phyloP scores from a whole-genome alignment of 208 protist species.

The Leishmania tarentolae region DNA sequence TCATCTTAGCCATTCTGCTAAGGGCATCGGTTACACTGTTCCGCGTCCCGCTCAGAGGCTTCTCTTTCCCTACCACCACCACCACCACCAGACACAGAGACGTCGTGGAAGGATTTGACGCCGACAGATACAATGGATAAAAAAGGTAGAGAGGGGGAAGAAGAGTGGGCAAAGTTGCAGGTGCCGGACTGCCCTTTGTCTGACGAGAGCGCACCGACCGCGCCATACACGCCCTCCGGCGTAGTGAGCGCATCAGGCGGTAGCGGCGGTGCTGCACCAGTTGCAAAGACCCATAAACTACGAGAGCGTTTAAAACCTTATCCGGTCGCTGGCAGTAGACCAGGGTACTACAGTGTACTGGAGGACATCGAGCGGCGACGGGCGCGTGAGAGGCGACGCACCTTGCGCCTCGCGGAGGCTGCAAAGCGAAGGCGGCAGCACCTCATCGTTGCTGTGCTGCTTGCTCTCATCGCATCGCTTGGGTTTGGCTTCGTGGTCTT shows the following conservation, averaged over 20 bases:
- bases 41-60: neutral
- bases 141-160: neutral
- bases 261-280: neutral
- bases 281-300: neutral
- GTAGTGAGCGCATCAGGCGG: neutral
- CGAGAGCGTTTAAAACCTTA: constrained; percentile 11
- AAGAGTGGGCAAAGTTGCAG: constrained; percentile 12
- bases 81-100: constrained; percentile 1
- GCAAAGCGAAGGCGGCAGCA: constrained; percentile 2
- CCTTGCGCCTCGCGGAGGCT: constrained; percentile 6
- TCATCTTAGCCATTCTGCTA: neutral
- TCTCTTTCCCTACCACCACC: neutral
- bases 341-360: constrained; percentile 13
- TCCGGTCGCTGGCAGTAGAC: neutral
- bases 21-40: neutral
- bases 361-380: constrained; percentile 20
- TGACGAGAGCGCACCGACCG: neutral
- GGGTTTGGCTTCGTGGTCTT: constrained; percentile 1
- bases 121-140: constrained; percentile 8
- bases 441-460: constrained; percentile 1
- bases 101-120: neutral
- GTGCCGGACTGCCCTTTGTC: constrained; percentile 18
- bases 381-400: constrained; percentile 26
- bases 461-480: constrained; percentile 15
- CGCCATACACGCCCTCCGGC: neutral